Conservation (phyloP, 1,284 basidiomycete species). For the Cutaneotrichosporon sp. region DNA sequence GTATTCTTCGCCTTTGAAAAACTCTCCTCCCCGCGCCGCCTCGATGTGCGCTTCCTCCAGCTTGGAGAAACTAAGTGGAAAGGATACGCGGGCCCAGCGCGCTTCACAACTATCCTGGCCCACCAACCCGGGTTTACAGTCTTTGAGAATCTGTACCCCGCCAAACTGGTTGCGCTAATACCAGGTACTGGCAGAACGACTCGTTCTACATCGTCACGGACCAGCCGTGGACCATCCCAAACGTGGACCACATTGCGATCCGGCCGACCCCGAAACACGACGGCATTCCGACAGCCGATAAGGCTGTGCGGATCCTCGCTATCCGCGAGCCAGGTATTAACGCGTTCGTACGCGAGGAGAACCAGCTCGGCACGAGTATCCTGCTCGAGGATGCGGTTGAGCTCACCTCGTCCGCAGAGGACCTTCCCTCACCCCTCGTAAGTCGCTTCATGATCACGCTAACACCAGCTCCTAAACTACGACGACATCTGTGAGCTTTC, state of each 20-base stretch:
- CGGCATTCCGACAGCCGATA: conserved; percentile 10
- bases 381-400: conserved; percentile 22
- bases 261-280: conserved; percentile 27
- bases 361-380: conserved; percentile 25
- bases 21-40: neutral
- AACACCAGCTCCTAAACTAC: conserved; percentile 32
- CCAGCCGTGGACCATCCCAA: conserved; percentile 60
- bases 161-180: neutral
- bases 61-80: no score
- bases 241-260: conserved; percentile 53
- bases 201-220: conserved; percentile 37
- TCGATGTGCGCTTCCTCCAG: neutral
- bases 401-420: conserved; percentile 17
- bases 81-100: neutral
- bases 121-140: conserved; percentile 37
- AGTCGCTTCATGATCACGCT: conserved; percentile 10
- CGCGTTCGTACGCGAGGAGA: conserved; percentile 18
- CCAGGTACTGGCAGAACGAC: conserved; percentile 38
- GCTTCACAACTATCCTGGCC: conserved; percentile 28
- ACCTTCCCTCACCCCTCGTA: conserved; percentile 29
- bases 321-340: conserved; percentile 22
- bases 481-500: conserved; percentile 19
- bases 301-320: conserved; percentile 19
- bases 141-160: conserved; percentile 35
- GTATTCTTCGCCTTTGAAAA: neutral